These are phyloP conservation scores for Sisymbrium irio DNA, from an alignment of 345 rosid genomes.

Conservation along the genomic window DNA sequence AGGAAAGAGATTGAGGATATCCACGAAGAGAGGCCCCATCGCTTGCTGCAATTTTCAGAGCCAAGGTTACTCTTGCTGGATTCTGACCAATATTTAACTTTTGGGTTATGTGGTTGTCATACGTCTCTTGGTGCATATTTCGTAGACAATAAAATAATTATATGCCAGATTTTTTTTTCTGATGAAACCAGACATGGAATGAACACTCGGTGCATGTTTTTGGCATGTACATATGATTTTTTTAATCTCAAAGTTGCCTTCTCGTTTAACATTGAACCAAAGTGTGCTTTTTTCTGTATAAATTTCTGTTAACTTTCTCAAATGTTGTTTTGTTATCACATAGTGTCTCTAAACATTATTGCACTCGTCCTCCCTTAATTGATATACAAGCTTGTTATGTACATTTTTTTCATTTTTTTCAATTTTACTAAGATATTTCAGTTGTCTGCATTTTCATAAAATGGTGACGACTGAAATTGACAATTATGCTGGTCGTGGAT, in stretches of 20 bases:
- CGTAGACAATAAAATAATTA: not conserved
- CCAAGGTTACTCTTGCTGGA: constrained; percentile 48
- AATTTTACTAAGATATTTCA: not conserved
- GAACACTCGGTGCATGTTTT: constrained; percentile 1
- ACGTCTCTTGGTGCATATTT: not conserved
- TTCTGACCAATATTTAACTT: constrained; percentile 14
- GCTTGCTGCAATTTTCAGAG: constrained; percentile 45
- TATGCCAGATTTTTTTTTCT: not conserved
- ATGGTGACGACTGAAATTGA: constrained; percentile 5
- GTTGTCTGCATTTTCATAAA: not conserved
- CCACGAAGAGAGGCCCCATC: constrained; percentile 73
- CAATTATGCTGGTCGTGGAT: not conserved
- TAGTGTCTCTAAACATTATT: not conserved
- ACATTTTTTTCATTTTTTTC: not conserved
- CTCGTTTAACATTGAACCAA: too few species aligned
- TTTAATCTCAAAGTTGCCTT: too few species aligned
- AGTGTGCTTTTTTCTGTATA: too few species aligned
- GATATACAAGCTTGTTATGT: constrained; percentile 1
- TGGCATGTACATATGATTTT: not conserved
- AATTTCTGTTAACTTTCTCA: too few species aligned
- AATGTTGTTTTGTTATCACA: not conserved
- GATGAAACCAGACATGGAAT: not conserved
- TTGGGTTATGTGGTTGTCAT: constrained; percentile 10
- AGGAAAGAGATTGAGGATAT: constrained; percentile 84
- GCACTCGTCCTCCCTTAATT: not conserved